phyloP scores from a whole-genome alignment of 2,329 filamentous ascomycete genomes.

The Aspergillus ruber region DNA sequence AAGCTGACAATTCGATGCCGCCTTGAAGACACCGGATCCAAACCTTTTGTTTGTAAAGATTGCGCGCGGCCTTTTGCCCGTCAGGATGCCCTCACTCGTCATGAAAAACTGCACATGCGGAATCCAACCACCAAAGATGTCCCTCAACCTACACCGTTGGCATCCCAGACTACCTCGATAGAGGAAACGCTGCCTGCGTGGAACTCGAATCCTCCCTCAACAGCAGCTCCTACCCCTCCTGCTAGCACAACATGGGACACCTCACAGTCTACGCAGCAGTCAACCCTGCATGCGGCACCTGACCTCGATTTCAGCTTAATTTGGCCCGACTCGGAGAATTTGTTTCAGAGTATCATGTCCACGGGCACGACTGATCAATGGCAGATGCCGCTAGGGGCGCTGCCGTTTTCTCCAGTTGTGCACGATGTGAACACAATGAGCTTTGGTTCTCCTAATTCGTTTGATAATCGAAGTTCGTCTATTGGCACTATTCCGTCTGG shows the following conservation, averaged over 20 bases:
- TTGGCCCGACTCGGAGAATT: conserved; percentile 41
- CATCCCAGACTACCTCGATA: conserved; percentile 12
- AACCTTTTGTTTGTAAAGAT: conserved; percentile 37
- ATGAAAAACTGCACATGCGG: conserved; percentile 38
- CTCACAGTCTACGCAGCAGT: conserved; percentile 13
- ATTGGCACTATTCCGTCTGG: conserved; percentile 36
- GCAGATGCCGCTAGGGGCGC: conserved; percentile 38
- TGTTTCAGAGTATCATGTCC: conserved; percentile 42
- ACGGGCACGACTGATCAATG: conserved; percentile 34
- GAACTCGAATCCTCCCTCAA: conserved; percentile 18
- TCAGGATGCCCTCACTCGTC: conserved; percentile 40
- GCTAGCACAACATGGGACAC: conserved; percentile 21
- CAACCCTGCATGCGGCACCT: conserved; percentile 15
- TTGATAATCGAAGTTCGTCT: conserved; percentile 31
- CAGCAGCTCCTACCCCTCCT: conserved; percentile 11
- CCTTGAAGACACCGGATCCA: conserved; percentile 34
- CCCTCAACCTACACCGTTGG: conserved; percentile 6
- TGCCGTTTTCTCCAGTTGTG: conserved; percentile 32
- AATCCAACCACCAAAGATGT: conserved; percentile 16
- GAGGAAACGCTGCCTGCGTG: conserved; percentile 16
- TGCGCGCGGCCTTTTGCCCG: conserved; percentile 38
- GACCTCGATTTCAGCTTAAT: conserved; percentile 38
- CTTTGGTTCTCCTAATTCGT: conserved; percentile 30
- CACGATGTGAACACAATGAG: conserved; percentile 23
- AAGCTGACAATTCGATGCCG: conserved; percentile 13